These are phyloP conservation scores for Gossypium aridum DNA, from an alignment of 441 rosid genomes.

Conservation along the genomic window DNA sequence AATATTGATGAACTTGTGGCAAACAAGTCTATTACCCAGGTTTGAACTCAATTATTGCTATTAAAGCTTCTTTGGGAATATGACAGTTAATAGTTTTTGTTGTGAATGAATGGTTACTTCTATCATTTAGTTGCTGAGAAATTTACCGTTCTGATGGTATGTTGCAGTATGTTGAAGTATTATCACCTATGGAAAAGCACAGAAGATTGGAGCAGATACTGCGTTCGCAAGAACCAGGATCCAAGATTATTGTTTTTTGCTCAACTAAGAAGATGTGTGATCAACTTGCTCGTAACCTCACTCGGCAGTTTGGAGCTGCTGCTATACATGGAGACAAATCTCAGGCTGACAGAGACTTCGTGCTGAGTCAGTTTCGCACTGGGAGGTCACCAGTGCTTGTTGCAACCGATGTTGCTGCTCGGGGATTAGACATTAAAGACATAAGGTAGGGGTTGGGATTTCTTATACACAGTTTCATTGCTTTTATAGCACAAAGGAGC, in stretches of 20 bases:
- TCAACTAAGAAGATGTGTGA: constrained; percentile 99
- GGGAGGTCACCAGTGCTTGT: constrained; percentile 96
- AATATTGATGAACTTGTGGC: constrained; percentile 97
- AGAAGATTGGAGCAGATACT: constrained; percentile 89
- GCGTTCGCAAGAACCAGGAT: constrained; percentile 91
- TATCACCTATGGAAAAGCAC: constrained; percentile 84
- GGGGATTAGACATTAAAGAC: constrained; percentile 96
- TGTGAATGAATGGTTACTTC: background rate
- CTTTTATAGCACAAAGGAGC: background rate
- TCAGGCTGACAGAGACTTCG: constrained; percentile 86
- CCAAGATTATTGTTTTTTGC: constrained; percentile 89
- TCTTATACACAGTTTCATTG: background rate
- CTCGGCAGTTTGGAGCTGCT: constrained; percentile 89
- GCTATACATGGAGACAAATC: constrained; percentile 99
- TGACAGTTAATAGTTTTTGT: background rate
- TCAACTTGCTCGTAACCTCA: constrained; percentile 79
- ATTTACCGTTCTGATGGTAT: constrained; percentile 1
- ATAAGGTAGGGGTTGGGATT: constrained; percentile 40
- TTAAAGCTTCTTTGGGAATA: background rate
- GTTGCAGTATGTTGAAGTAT: constrained; percentile 67
- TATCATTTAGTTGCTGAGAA: background rate
- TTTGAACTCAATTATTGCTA: constrained; percentile 15
- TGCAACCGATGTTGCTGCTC: constrained; percentile 99
- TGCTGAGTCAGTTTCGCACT: constrained; percentile 75
- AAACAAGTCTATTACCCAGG: constrained; percentile 97